A percentile compares a stretch with the other conserved stretches of the same genome.
These are phyloP conservation scores for Taxillus chinensis DNA, from an alignment of 164 flowering plant genomes.

Conservation along the genomic window DNA sequence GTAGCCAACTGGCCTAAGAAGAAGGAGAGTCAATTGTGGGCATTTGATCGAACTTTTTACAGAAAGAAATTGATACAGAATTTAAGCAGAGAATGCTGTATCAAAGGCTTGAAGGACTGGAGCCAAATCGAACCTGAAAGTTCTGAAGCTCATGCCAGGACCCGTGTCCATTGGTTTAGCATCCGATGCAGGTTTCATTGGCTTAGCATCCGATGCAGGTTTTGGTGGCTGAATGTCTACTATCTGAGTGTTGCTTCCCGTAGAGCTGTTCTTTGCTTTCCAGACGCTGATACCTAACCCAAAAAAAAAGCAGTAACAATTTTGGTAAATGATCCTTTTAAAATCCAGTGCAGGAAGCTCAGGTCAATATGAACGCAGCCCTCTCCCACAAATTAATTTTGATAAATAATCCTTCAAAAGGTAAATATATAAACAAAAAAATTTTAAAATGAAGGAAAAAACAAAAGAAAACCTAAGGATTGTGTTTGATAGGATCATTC, in stretches of 20 bases:
- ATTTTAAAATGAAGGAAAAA: no score
- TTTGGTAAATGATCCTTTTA: no score
- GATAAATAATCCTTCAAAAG: no score
- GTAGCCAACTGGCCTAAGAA: no score
- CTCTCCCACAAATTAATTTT: no score
- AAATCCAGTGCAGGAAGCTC: no score
- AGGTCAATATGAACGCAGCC: no score
- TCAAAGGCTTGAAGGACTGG: slow-evolving; percentile 40
- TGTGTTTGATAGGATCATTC: no score
- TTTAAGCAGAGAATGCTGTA: slow-evolving; percentile 24
- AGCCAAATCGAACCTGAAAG: slow-evolving; percentile 35
- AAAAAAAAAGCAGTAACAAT: neutral
- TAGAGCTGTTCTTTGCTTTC: slow-evolving; percentile 64
- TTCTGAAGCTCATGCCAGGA: slow-evolving; percentile 42
- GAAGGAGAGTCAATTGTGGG: no score
- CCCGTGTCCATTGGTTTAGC: slow-evolving; percentile 17
- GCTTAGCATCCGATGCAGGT: slow-evolving; percentile 12
- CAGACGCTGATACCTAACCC: slow-evolving; percentile 54
- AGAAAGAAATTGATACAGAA: neutral
- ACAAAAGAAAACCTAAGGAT: no score
- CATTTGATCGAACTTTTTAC: slow-evolving; percentile 2
- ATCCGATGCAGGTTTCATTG: slow-evolving; percentile 30
- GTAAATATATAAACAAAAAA: no score
- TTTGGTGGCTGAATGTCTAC: slow-evolving; percentile 33
- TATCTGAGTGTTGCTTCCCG: slow-evolving; percentile 34